phyloP scores from a whole-genome alignment of 2,329 filamentous ascomycete genomes.

The Ceratocystis variospora region DNA sequence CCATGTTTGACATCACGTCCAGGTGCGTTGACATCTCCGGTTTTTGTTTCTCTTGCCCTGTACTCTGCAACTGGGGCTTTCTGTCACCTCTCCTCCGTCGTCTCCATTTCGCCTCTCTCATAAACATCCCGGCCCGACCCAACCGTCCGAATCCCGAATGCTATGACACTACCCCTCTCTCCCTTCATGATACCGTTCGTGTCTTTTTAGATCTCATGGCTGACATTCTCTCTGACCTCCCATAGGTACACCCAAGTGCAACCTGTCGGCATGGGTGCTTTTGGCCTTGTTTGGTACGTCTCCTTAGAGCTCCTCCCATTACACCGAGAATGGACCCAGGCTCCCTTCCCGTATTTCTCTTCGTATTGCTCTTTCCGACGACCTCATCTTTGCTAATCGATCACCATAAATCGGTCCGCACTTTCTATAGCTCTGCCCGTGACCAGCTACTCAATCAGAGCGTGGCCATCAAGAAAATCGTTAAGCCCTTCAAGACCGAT shows the following conservation, averaged over 20 bases:
- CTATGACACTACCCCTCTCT: background rate
- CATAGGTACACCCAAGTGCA: constrained; percentile 90
- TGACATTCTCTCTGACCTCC: background rate
- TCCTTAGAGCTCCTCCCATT: background rate
- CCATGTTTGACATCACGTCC: constrained; percentile 98
- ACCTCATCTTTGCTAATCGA: too few relatives aligned
- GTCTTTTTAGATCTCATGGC: background rate
- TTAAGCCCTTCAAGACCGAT: constrained; percentile 99
- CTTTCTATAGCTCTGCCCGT: constrained; percentile 63
- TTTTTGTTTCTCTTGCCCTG: background rate
- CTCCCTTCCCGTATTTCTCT: too few relatives aligned
- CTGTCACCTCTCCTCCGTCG: too few relatives aligned
- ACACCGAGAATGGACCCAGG: too few relatives aligned
- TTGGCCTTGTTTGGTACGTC: constrained; percentile 87
- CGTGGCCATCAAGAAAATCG: constrained; percentile 99
- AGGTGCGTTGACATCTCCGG: constrained; percentile 43
- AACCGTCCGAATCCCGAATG: background rate
- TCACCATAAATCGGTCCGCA: background rate
- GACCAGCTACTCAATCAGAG: constrained; percentile 95
- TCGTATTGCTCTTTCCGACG: too few relatives aligned
- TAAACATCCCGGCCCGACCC: too few relatives aligned
- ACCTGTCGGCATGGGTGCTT: constrained; percentile 97
- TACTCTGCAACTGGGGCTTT: background rate
- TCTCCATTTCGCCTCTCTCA: background rate
- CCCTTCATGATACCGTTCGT: background rate